Conservation (phyloP, 306 rosid species). For the Hippophae gyantsensis region DNA sequence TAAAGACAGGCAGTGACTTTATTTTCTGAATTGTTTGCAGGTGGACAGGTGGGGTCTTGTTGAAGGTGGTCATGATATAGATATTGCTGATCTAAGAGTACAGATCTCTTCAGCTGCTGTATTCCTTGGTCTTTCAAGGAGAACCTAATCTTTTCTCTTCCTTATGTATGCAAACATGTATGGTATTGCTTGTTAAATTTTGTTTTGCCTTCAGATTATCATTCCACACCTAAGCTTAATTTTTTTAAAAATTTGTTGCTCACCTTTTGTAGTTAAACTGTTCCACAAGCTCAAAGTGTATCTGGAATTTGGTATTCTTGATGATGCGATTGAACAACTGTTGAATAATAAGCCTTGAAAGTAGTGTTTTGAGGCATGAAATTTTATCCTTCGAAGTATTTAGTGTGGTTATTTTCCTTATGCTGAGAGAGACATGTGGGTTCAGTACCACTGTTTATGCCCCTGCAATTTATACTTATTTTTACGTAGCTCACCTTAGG, state of each 20-base stretch:
- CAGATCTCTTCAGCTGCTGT: conserved; percentile 74
- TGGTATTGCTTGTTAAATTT: too few species aligned
- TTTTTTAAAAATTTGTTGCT: background rate
- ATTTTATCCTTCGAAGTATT: too few species aligned
- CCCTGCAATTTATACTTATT: too few species aligned
- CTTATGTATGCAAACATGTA: too few species aligned
- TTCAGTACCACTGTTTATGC: too few species aligned
- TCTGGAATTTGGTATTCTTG: conserved; percentile 13
- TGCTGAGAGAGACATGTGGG: too few species aligned
- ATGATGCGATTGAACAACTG: conserved; percentile 11
- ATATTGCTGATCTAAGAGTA: conserved; percentile 70
- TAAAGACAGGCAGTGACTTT: too few species aligned
- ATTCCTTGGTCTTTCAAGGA: conserved; percentile 72
- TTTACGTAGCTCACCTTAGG: too few species aligned
- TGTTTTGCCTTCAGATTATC: too few species aligned
- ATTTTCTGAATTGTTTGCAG: conserved; percentile 23
- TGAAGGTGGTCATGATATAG: conserved; percentile 98
- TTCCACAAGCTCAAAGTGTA: conserved; percentile 7
- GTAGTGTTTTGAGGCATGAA: too few species aligned
- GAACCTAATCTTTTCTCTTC: conserved; percentile 12
- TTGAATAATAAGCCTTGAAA: conserved; percentile 3
- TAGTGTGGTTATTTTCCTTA: too few species aligned
- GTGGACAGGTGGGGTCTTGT: conserved; percentile 90
- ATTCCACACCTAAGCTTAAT: too few species aligned
- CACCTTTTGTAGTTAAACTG: conserved; percentile 13